Base-by-base conservation (phyloP, 2,329 filamentous ascomycete genomes). In the Aphanocladium album region DNA sequence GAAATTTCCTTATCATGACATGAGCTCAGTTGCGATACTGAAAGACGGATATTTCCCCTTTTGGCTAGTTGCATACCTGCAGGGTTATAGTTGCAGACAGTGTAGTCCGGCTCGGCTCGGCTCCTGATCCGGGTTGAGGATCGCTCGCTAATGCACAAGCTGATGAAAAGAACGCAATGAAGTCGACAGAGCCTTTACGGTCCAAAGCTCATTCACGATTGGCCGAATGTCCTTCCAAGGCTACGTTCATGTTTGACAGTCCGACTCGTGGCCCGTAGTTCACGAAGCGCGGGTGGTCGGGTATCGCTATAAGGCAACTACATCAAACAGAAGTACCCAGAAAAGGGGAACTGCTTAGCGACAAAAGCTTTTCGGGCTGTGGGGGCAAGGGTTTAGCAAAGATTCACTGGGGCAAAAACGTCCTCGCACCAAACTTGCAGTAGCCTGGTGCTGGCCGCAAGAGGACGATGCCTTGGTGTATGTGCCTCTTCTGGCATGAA, bases 361-460 rank as follows among this genome's bases (percentile, higher is more conserved):
- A 49, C 46, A 14, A n/a, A 49, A 23, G 23, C 23, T 49, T 30
- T 30, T 49, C 17, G 46, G 46, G 23, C 23, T 30, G 23, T 21
- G 50, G 35, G 50, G 35, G n/a, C 50, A 52, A 35, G 30, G 50
- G 50, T 52, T 52, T 43, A 54, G 41, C 21, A 35, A 54, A 54
- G 51, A 54, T 54, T 54, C 51, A 54, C 30, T 16, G 41, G 27
- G 27, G 51, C 51, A 54, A 27, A 27, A 54, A 54, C 25, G 30
- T 41, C 51, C 51, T 53, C 35, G 19, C 33, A 43, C 51, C 37
- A 54, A 54, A 43, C 27, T 54, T 54, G 51, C 19, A 2, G 19
- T 14, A 43, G 51, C 51, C 19, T 23, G 17, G 30, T 54, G 51
- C 35, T 54, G 37, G 35, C 51, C 35, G 43, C 16, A 54, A 54